Conservation (phyloP, 768 basidiomycete species). For the Holtermanniella nyarrowii region DNA sequence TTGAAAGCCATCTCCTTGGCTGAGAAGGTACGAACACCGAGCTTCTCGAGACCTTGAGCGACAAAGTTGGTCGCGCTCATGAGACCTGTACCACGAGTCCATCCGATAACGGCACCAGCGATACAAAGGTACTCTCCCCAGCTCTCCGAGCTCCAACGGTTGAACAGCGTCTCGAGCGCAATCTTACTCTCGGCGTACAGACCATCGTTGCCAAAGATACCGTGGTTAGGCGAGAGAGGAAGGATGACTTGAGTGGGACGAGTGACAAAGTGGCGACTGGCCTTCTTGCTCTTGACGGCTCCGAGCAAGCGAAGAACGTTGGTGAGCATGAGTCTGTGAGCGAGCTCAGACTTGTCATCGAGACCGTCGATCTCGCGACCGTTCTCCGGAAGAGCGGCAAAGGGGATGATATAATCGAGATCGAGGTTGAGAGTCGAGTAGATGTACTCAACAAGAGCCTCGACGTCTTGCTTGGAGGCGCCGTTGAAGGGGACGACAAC, state of each 20-base stretch:
- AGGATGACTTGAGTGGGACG: slow-evolving; percentile 97
- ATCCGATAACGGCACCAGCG: slow-evolving; percentile 96
- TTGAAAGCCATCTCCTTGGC: slow-evolving; percentile 99
- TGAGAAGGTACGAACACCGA: slow-evolving; percentile 94
- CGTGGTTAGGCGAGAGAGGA: slow-evolving; percentile 95
- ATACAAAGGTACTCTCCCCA: slow-evolving; percentile 99
- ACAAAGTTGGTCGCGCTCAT: slow-evolving; percentile 94
- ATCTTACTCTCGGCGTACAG: slow-evolving; percentile 98
- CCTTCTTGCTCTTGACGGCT: slow-evolving; percentile 96
- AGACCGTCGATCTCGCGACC: slow-evolving; percentile 95
- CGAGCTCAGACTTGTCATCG: slow-evolving; percentile 94
- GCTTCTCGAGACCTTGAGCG: slow-evolving; percentile 81
- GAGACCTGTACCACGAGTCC: slow-evolving; percentile 95
- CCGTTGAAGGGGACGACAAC: slow-evolving; percentile 99
- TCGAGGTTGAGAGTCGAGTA: slow-evolving; percentile 91
- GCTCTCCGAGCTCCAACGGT: slow-evolving; percentile 93
- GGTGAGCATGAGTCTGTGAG: slow-evolving; percentile 96
- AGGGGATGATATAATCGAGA: slow-evolving; percentile 95
- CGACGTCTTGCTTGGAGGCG: slow-evolving; percentile 96
- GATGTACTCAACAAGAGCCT: slow-evolving; percentile 95
- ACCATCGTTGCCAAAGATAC: slow-evolving; percentile 94
- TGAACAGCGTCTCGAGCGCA: slow-evolving; percentile 93
- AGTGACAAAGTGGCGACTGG: slow-evolving; percentile 89
- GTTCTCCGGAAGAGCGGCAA: slow-evolving; percentile 96
- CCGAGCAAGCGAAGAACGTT: slow-evolving; percentile 93